Evolutionary conservation across 352 stramenopile genomes (phyloP).

Genomic region (Saprolegnia diclina): DNA sequence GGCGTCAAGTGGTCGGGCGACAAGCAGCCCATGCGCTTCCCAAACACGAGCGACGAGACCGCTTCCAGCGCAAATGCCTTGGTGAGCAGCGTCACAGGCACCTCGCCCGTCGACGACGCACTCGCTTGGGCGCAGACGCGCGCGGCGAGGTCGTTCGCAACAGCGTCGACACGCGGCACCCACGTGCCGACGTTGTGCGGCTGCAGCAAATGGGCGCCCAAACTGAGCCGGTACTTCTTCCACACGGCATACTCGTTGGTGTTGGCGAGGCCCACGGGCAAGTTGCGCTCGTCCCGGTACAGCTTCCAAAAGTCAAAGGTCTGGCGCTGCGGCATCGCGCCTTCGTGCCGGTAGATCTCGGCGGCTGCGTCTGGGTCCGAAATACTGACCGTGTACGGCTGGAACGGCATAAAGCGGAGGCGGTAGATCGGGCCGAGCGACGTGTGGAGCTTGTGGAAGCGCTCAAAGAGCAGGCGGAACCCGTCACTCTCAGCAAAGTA

Average conservation of each 20-base stretch:
- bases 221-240: background rate
- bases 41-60: background rate
- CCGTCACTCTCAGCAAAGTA: background rate
- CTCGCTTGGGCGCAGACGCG: background rate
- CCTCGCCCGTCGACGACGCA: background rate
- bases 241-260: background rate
- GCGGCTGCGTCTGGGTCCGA: background rate
- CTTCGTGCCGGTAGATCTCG: background rate
- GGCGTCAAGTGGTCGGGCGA: background rate
- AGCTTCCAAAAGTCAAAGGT: background rate
- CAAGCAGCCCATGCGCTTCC: background rate
- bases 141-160: background rate
- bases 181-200: background rate
- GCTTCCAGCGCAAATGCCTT: background rate
- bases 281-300: background rate
- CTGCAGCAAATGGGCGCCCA: background rate
- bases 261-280: background rate
- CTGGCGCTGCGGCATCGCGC: background rate
- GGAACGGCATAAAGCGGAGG: background rate
- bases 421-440: background rate
- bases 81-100: background rate
- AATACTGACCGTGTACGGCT: background rate
- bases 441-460: background rate
- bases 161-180: background rate
- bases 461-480: constrained; percentile 1